Evolutionary conservation across 768 basidiomycete species (phyloP).

Genomic region (Hypholoma sublateritium): DNA sequence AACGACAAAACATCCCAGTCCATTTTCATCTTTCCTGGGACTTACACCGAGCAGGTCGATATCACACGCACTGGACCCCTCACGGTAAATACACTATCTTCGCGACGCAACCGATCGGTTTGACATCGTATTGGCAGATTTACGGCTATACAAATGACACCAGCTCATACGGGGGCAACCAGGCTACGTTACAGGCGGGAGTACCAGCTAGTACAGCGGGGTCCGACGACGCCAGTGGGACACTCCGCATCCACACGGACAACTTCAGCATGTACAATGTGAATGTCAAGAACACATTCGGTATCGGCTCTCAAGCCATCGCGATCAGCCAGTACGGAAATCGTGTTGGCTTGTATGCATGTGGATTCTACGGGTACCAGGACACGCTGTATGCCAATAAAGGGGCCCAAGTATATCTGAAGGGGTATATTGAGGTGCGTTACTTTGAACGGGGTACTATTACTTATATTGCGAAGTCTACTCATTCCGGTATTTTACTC

Average conservation of each 20-base stretch:
- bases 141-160: slow-evolving; percentile 45
- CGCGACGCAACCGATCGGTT: too few relatives aligned
- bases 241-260: slow-evolving; percentile 47
- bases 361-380: slow-evolving; percentile 46
- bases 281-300: slow-evolving; percentile 47
- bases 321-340: slow-evolving; percentile 51
- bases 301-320: slow-evolving; percentile 44
- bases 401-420: slow-evolving; percentile 49
- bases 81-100: slow-evolving; percentile 24
- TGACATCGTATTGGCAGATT: slow-evolving; percentile 25
- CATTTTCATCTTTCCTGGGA: slow-evolving; percentile 50
- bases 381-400: slow-evolving; percentile 46
- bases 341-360: slow-evolving; percentile 43
- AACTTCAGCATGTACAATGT: slow-evolving; percentile 51
- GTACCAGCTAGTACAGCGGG: slow-evolving; percentile 35
- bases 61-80: slow-evolving; percentile 41
- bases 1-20: slow-evolving; percentile 33
- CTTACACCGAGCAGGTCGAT: slow-evolving; percentile 41
- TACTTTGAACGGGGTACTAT: not conserved
- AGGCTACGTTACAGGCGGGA: slow-evolving; percentile 38
- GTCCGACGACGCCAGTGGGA: slow-evolving; percentile 48
- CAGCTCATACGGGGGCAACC: slow-evolving; percentile 35
- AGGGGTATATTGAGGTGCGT: slow-evolving; percentile 45
- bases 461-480: not conserved
- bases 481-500: not conserved